Evolutionary conservation across 2,329 filamentous ascomycete species (phyloP), one percentile per base, ranked within the genome.

Genomic region (Diaporthe ampelina): DNA sequence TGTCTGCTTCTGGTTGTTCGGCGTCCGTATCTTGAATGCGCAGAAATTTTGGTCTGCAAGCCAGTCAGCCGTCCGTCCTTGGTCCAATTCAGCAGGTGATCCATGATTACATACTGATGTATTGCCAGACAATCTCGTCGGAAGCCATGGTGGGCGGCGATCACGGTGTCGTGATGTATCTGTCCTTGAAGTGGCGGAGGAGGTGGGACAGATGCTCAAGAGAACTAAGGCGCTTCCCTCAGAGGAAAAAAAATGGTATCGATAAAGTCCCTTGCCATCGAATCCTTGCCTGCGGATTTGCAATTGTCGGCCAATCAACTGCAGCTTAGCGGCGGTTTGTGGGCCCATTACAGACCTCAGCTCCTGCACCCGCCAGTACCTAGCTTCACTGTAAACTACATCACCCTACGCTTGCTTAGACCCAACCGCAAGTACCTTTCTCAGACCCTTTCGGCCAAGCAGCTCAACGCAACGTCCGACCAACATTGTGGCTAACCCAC

Each of bases 61-160:
- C 45, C 4, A 26, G 63, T 68, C 63, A 68, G 63, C 48, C 32
- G 13, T 35, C 21, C 26, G 15, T 40, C 32, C 24, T 24, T 40
- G 13, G 13, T 52, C 11, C 63, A 50, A 68, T 54, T 13, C 29
- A 40, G 3, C 4, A 26, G n/a, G 26, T 4, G 8, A 48, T 24
- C 21, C 21, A 68, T 68, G 7, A 15, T 26, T 15, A 7, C 63
- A 24, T 54, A 68, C 63, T 72, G 45, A 72, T 72, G 19, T 72
- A 72, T 24, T 95, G 92, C 97, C 97, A 99, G 77, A 98, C 93
- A 78, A 98, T 97, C 85, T 98, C 96, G 88, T 98, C 96, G 77
- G 95, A 97, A 74, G 94, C 91, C 94, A 97, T 97, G 73, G 75
- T 85, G 73, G 80, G 45, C 81, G 73, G 26, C 75, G 37, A 21